A percentile compares a stretch with the other conserved stretches of the same genome.
Conservation (phyloP, 495 filamentous ascomycete species). For the Trichocladium antarcticum region DNA sequence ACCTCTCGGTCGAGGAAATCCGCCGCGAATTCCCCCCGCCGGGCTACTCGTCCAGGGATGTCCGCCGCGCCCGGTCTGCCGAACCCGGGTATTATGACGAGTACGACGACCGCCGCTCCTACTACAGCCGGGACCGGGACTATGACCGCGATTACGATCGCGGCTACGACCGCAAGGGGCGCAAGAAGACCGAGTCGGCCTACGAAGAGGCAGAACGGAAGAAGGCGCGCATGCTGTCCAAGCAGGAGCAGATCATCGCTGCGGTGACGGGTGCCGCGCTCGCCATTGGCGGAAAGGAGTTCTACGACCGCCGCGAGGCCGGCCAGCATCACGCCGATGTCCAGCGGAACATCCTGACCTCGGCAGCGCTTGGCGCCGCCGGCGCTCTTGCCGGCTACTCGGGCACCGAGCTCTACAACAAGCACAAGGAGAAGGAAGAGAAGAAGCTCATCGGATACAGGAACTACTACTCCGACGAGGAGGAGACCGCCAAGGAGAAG, state of each 20-base stretch:
- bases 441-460: conserved; percentile 35
- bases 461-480: conserved; percentile 46
- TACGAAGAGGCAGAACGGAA: conserved; percentile 41
- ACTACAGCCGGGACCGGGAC: conserved; percentile 30
- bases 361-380: conserved; percentile 44
- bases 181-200: conserved; percentile 28
- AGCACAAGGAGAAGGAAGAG: conserved; percentile 38
- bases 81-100: conserved; percentile 37
- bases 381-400: conserved; percentile 45
- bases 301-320: conserved; percentile 45
- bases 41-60: conserved; percentile 38
- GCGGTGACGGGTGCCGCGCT: conserved; percentile 42
- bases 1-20: conserved; percentile 56
- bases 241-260: conserved; percentile 50
- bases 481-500: conserved; percentile 36
- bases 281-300: conserved; percentile 45
- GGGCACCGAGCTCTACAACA: conserved; percentile 46
- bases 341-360: conserved; percentile 41
- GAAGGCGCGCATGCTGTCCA: conserved; percentile 38
- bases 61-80: conserved; percentile 43
- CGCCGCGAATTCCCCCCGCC: conserved; percentile 57
- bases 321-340: conserved; percentile 33
- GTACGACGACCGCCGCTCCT: conserved; percentile 32
- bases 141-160: conserved; percentile 31
- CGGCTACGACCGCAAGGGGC: conserved; percentile 36